A percentile compares a stretch with the other conserved stretches of the same genome.
phyloP scores from a whole-genome alignment of 208 protist genomes.

The Borovskyia barvae region DNA sequence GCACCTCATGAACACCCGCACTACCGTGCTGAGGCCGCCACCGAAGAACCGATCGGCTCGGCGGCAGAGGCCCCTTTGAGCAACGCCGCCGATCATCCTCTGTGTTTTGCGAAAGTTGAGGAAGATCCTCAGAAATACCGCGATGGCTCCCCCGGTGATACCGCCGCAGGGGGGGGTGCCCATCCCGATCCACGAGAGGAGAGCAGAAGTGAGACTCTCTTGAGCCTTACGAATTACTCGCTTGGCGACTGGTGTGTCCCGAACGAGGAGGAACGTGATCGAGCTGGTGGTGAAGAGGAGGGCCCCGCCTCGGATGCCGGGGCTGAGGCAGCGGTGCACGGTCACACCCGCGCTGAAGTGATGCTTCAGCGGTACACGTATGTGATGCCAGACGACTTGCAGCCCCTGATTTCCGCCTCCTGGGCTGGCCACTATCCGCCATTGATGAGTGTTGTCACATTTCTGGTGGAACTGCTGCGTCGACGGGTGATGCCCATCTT shows the following conservation, averaged over 20 bases:
- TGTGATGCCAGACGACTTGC: conserved; percentile 41
- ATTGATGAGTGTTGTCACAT: conserved; percentile 39
- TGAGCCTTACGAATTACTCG: conserved; percentile 12
- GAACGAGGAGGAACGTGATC: too few species aligned
- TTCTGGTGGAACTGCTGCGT: conserved; percentile 78
- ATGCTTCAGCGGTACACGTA: conserved; percentile 15
- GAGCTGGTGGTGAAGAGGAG: neutral
- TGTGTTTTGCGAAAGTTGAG: too few species aligned
- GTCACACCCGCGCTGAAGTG: conserved; percentile 2
- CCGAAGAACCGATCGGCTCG: too few species aligned
- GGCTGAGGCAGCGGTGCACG: neutral
- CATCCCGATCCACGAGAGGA: too few species aligned
- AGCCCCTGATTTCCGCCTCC: conserved; percentile 27
- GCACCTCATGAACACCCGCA: conserved; percentile 12
- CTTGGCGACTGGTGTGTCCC: conserved; percentile 7
- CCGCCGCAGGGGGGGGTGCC: too few species aligned
- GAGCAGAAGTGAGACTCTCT: too few species aligned
- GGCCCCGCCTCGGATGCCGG: neutral
- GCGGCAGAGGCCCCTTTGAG: too few species aligned
- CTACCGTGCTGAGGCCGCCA: conserved; percentile 1
- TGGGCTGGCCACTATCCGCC: conserved; percentile 58
- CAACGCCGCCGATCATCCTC: too few species aligned
- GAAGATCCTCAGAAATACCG: too few species aligned
- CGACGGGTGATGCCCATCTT: conserved; percentile 68
- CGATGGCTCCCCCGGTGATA: too few species aligned